phyloP scores from a whole-genome alignment of 2,329 filamentous ascomycete species.

The Spiromastix sp. region DNA sequence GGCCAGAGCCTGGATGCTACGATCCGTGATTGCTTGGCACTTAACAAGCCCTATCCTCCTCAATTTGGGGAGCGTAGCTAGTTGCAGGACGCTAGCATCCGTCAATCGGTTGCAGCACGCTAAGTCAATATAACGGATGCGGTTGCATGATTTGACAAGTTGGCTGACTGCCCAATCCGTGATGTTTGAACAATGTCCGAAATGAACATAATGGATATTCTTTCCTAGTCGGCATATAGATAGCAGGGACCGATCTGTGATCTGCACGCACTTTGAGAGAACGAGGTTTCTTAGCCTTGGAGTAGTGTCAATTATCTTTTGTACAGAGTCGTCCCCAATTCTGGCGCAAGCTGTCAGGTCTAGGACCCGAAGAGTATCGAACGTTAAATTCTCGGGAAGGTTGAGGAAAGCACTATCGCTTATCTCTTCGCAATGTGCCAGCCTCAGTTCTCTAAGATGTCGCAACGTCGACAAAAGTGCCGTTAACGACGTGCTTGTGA shows the following conservation, averaged over 20 bases:
- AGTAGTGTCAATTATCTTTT: constrained; percentile 76
- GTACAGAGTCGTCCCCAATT: constrained; percentile 76
- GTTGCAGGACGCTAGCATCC: constrained; percentile 70
- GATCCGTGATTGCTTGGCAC: constrained; percentile 80
- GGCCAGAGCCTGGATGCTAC: constrained; percentile 75
- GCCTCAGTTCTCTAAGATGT: constrained; percentile 78
- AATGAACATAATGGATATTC: constrained; percentile 91
- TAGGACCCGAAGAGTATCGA: constrained; percentile 83
- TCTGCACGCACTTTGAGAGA: constrained; percentile 83
- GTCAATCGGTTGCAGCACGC: constrained; percentile 90
- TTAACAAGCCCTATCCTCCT: constrained; percentile 94
- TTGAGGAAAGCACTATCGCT: constrained; percentile 80
- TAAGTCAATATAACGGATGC: constrained; percentile 93
- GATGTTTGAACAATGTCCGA: constrained; percentile 86
- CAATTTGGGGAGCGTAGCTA: constrained; percentile 82
- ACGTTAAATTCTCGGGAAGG: constrained; percentile 57
- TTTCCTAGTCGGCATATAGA: constrained; percentile 85
- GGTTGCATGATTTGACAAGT: constrained; percentile 75
- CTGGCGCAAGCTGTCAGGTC: constrained; percentile 83
- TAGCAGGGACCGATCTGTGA: constrained; percentile 79
- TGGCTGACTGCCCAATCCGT: constrained; percentile 81
- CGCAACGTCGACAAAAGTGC: constrained; percentile 67
- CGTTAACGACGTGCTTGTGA: constrained; percentile 76
- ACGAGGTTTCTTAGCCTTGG: constrained; percentile 87
- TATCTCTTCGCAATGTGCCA: constrained; percentile 76